A percentile compares a stretch with the other conserved stretches of the same genome.
phyloP scores from a whole-genome alignment of 2,329 filamentous ascomycete genomes.

The Penicillium polonicum region DNA sequence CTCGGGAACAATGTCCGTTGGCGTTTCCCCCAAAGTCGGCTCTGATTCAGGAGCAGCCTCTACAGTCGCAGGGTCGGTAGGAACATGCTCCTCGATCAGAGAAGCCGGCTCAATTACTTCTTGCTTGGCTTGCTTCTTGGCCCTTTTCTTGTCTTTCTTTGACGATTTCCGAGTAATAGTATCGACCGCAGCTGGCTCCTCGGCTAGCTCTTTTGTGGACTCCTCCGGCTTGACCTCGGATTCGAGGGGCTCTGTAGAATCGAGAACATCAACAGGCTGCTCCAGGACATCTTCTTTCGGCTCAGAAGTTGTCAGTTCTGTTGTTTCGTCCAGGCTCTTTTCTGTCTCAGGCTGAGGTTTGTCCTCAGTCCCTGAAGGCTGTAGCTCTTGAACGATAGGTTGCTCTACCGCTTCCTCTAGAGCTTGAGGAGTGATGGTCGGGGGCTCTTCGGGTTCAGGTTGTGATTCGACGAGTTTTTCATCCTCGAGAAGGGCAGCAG shows the following conservation, averaged over 20 bases:
- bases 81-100: background rate
- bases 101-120: constrained; percentile 7
- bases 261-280: background rate
- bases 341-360: background rate
- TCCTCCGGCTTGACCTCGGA: constrained; percentile 7
- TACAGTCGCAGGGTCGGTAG: background rate
- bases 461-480: constrained; percentile 7
- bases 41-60: background rate
- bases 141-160: constrained; percentile 41
- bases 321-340: background rate
- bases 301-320: background rate
- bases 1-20: background rate
- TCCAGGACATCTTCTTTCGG: background rate
- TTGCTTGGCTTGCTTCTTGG: constrained; percentile 29
- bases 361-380: background rate
- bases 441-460: background rate
- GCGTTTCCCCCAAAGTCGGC: background rate
- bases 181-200: constrained; percentile 14
- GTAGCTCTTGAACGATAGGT: background rate
- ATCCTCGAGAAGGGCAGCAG: constrained; percentile 8
- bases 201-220: constrained; percentile 7
- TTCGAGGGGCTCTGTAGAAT: background rate
- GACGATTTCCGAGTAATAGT: constrained; percentile 28
- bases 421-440: background rate
- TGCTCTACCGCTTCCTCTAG: background rate